A percentile compares a stretch with the other conserved stretches of the same genome.
phyloP scores from a whole-genome alignment of 768 basidiomycete species.

The Galerina sulciceps region DNA sequence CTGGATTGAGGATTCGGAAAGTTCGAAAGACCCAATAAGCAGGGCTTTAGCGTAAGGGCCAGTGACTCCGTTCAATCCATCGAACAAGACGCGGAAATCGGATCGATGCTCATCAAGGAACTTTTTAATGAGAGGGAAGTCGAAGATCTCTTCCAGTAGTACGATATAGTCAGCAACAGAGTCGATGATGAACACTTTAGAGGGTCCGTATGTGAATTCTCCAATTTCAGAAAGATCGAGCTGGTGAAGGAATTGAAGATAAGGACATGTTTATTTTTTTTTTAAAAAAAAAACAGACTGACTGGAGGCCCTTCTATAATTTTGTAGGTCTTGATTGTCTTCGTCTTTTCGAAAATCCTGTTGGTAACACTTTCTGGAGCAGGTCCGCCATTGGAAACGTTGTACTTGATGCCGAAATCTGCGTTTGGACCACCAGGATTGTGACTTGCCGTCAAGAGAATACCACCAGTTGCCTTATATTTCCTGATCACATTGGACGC shows the following conservation, averaged over 20 bases:
- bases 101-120: constrained; percentile 76
- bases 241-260: constrained; percentile 37
- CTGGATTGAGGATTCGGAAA: constrained; percentile 81
- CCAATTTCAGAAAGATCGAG: constrained; percentile 87
- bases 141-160: constrained; percentile 89
- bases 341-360: constrained; percentile 91
- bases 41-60: constrained; percentile 94
- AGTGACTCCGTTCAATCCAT: constrained; percentile 95
- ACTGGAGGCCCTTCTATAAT: constrained; percentile 78
- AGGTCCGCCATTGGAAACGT: constrained; percentile 95
- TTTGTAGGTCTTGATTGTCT: constrained; percentile 86
- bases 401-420: constrained; percentile 99
- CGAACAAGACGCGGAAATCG: constrained; percentile 89
- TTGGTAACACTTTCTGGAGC: constrained; percentile 97
- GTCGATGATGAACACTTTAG: constrained; percentile 90
- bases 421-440: constrained; percentile 98
- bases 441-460: constrained; percentile 95
- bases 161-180: constrained; percentile 88
- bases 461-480: constrained; percentile 96
- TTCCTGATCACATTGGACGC: constrained; percentile 96
- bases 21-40: constrained; percentile 81
- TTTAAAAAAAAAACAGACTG: constrained; percentile 33
- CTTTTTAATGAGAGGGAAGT: constrained; percentile 88
- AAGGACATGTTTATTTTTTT: constrained; percentile 6
- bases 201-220: constrained; percentile 78